Base-by-base conservation (phyloP, 345 rosid species). In the Limnanthes douglasii region DNA sequence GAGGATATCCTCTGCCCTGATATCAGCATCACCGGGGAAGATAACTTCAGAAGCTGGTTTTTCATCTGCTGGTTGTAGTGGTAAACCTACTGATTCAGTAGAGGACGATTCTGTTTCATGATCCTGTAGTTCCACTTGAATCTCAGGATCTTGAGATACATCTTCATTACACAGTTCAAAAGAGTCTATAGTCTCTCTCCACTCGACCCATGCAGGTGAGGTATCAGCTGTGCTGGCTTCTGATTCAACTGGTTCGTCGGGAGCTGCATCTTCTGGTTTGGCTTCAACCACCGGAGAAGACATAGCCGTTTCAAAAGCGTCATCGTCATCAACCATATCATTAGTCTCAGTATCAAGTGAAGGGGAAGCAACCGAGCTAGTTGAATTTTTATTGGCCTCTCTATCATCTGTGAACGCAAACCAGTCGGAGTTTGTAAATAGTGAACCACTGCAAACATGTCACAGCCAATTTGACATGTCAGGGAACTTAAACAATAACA, bases 391-490 rank as follows among this genome's bases (percentile, higher is more conserved):
- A 30, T 43, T 60, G 27, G 69, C 61, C 53, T 18, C 72, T 57
- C 60, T 66, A 22, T 69, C 84, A 55, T 73, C 94, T 41, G 78
- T 79, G 37, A 78, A 81, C 21, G 92, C 92, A 53, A 81, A 81
- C 97, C 94, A 75, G 67, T 86, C 75, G 55, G 94, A 73, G 57
- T 81, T 81, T 26, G 86, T 60, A 53, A 86, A 81, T 41, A 73
- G 92, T 3, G 94, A 77, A 25, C 75, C 67, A 21, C 92, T 86
- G 71, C 69, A 57, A 49, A 53, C 36, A 39, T 41, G 24, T 17
- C 50, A 48, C 27, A 14, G 18, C 25, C 41, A 17, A 23, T 6
- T 24, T 28, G 17, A 2, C 17, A 15, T 26, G 43, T 25, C 21
- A 39, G 35, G 15, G 31, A 24, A 31, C 25, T 18, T n/a, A n/a